A percentile compares a stretch with the other conserved stretches of the same genome.
These are phyloP conservation scores for Fusarium incarnatum DNA, from an alignment of 2,329 filamentous ascomycete genomes.

Conservation along the genomic window DNA sequence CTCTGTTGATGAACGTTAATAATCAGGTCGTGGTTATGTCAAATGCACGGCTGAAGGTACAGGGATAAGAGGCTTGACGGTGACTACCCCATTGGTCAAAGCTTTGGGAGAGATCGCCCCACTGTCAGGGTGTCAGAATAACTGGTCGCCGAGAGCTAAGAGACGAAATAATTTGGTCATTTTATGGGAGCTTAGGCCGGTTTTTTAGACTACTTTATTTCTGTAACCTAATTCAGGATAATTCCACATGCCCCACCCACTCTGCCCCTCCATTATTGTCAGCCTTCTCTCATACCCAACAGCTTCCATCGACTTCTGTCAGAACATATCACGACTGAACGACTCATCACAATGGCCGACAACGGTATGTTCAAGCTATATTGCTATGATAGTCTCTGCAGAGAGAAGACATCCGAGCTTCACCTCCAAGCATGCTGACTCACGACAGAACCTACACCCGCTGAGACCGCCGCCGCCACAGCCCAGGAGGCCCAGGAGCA, in stretches of 20 bases:
- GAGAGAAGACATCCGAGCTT: background rate
- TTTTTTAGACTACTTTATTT: too few relatives aligned
- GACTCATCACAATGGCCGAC: slow-evolving; percentile 54
- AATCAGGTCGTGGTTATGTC: slow-evolving; percentile 4
- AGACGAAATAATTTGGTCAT: too few relatives aligned
- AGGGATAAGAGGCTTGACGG: slow-evolving; percentile 16
- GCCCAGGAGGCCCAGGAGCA: slow-evolving; percentile 89
- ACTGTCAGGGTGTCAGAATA: background rate
- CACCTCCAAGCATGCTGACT: background rate
- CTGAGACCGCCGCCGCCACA: slow-evolving; percentile 68
- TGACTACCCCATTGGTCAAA: slow-evolving; percentile 36
- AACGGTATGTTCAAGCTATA: slow-evolving; percentile 40
- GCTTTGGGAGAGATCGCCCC: slow-evolving; percentile 1
- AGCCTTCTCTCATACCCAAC: slow-evolving; percentile 46
- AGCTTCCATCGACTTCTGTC: slow-evolving; percentile 40
- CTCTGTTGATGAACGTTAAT: slow-evolving; percentile 15
- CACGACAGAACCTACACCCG: slow-evolving; percentile 63
- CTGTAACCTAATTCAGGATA: too few relatives aligned
- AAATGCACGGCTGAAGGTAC: slow-evolving; percentile 41
- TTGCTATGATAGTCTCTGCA: background rate
- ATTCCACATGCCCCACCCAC: too few relatives aligned
- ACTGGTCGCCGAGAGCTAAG: too few relatives aligned
- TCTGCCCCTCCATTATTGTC: slow-evolving; percentile 46
- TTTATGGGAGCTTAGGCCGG: too few relatives aligned
- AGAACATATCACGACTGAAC: slow-evolving; percentile 8